Conservation (phyloP, 805 yeast genomes). For the Komagataella mondaviorum region DNA sequence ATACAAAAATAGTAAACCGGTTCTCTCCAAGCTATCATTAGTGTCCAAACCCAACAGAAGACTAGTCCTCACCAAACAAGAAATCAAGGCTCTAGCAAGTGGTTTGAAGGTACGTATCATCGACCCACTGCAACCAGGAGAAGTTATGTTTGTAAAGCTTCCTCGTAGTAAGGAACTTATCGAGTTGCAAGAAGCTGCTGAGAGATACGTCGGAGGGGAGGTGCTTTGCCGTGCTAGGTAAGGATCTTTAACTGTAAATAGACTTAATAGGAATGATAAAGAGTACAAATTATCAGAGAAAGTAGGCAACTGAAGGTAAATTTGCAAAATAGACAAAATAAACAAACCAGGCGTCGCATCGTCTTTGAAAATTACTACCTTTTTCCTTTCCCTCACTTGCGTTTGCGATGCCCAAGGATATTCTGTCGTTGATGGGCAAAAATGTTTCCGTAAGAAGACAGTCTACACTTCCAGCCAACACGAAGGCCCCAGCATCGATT, state of each 20-base stretch:
- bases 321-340: background rate
- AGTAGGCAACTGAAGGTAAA: background rate
- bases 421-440: background rate
- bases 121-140: conserved; percentile 81
- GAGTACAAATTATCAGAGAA: background rate
- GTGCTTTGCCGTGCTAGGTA: conserved; percentile 66
- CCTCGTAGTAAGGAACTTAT: conserved; percentile 32
- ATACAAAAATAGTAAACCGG: conserved; percentile 70
- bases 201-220: conserved; percentile 58
- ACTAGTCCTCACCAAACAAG: conserved; percentile 47
- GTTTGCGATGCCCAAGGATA: background rate
- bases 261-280: background rate
- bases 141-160: conserved; percentile 58
- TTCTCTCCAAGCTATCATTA: conserved; percentile 54
- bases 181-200: conserved; percentile 80
- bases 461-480: background rate
- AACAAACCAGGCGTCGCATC: background rate
- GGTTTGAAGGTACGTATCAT: conserved; percentile 69
- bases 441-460: background rate
- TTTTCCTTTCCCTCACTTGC: background rate
- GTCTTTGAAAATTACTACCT: background rate
- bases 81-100: conserved; percentile 57
- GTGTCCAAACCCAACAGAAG: conserved; percentile 79
- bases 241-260: conserved; percentile 3
- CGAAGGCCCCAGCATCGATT: background rate